Evolutionary conservation across 2,329 filamentous ascomycete genomes (phyloP).

Genomic region (Aspergillus carbonarius): DNA sequence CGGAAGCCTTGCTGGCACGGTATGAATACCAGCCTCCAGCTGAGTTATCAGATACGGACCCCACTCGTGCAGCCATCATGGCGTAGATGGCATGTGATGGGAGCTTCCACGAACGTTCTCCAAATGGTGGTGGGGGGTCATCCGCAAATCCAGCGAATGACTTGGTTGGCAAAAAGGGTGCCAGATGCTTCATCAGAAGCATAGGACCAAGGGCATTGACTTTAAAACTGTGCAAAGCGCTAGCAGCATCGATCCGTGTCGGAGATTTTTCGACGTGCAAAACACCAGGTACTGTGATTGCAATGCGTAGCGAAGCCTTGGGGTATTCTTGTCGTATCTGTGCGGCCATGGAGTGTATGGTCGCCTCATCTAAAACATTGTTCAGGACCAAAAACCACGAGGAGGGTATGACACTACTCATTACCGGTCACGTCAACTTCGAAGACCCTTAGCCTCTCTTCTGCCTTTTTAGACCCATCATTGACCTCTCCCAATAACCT

Average conservation of each 20-base stretch:
- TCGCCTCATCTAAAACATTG: conserved; percentile 56
- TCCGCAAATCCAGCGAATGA: conserved; percentile 40
- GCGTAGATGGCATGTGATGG: conserved; percentile 62
- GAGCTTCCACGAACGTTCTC: conserved; percentile 37
- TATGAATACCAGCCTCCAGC: conserved; percentile 82
- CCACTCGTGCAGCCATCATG: conserved; percentile 77
- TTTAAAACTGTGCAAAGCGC: conserved; percentile 66
- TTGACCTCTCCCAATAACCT: conserved; percentile 51
- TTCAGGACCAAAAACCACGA: conserved; percentile 3
- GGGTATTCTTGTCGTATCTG: conserved; percentile 57
- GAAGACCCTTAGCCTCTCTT: conserved; percentile 52
- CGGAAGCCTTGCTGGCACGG: conserved; percentile 71
- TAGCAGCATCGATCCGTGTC: conserved; percentile 59
- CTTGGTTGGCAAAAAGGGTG: conserved; percentile 65
- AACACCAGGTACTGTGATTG: conserved; percentile 69
- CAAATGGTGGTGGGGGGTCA: not conserved
- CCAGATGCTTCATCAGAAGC: conserved; percentile 74
- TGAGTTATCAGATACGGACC: conserved; percentile 69
- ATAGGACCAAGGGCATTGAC: conserved; percentile 74
- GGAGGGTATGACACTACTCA: not conserved
- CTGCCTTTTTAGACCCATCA: conserved; percentile 38
- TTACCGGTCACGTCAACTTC: conserved; percentile 59
- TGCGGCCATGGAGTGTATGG: conserved; percentile 58
- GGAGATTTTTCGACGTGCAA: conserved; percentile 72
- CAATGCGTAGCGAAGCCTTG: conserved; percentile 62